phyloP scores from a whole-genome alignment of 441 rosid genomes.

The Metrosideros polymorpha region DNA sequence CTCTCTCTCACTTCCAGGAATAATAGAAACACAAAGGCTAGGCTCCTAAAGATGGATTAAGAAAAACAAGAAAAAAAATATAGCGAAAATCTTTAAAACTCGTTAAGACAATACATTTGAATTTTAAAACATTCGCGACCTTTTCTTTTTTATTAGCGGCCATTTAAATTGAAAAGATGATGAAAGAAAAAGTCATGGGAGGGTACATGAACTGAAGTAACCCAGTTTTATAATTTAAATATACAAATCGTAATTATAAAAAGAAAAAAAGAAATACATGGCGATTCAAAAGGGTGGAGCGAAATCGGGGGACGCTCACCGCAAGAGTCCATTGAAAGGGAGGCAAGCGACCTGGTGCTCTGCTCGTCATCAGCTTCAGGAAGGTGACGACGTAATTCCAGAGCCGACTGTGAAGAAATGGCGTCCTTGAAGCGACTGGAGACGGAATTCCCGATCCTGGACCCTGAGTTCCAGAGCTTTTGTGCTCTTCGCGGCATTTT shows the following conservation, averaged over 20 bases:
- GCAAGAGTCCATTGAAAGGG: background rate
- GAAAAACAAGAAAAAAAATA: background rate
- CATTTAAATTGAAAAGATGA: background rate
- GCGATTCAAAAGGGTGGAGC: background rate
- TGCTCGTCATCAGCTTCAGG: background rate
- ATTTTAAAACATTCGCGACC: background rate
- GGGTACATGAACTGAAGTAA: background rate
- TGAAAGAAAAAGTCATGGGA: background rate
- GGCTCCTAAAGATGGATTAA: background rate
- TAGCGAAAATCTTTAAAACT: background rate
- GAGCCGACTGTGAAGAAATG: constrained; percentile 25
- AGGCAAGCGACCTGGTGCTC: background rate
- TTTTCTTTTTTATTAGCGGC: background rate
- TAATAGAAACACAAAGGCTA: background rate
- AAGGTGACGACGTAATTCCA: too few relatives aligned
- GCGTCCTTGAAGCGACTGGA: constrained; percentile 45
- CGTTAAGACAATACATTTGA: rapidly evolving
- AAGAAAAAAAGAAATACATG: background rate
- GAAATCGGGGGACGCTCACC: background rate
- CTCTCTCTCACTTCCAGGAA: background rate
- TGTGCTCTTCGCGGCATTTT: constrained; percentile 44
- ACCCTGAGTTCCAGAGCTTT: constrained; percentile 38
- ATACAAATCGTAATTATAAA: background rate
- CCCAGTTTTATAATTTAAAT: background rate
- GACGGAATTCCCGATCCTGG: constrained; percentile 33